Conservation (phyloP, 2,329 filamentous ascomycete genomes). For the Alternaria infectoria region DNA sequence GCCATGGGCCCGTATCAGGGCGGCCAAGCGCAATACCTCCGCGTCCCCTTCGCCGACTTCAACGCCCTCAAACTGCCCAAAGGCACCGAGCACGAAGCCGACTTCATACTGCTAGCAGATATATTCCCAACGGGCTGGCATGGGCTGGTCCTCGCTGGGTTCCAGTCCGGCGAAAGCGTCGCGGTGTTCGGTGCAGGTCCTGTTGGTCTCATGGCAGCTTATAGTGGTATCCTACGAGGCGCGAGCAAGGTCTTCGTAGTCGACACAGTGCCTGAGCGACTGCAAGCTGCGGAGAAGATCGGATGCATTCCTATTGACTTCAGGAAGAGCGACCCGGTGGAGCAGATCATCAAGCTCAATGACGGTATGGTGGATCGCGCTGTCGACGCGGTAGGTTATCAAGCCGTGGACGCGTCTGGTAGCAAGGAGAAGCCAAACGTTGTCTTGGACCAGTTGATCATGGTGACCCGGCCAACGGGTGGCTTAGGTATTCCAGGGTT, state of each 20-base stretch:
- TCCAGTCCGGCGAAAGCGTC: slow-evolving; percentile 66
- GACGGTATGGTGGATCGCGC: slow-evolving; percentile 68
- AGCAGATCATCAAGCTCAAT: slow-evolving; percentile 66
- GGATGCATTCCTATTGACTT: slow-evolving; percentile 68
- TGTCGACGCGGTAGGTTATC: slow-evolving; percentile 71
- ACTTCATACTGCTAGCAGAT: slow-evolving; percentile 62
- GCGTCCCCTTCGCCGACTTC: slow-evolving; percentile 71
- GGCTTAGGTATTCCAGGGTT: slow-evolving; percentile 67
- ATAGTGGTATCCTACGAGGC: slow-evolving; percentile 66
- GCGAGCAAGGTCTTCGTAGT: slow-evolving; percentile 68
- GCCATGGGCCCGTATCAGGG: slow-evolving; percentile 63
- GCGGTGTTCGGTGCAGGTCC: slow-evolving; percentile 68
- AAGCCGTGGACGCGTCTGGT: slow-evolving; percentile 62
- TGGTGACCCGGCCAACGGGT: slow-evolving; percentile 66
- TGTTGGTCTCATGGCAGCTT: slow-evolving; percentile 71
- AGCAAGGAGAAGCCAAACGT: slow-evolving; percentile 67
- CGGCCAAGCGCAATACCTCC: slow-evolving; percentile 68
- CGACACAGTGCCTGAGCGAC: slow-evolving; percentile 66
- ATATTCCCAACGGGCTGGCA: slow-evolving; percentile 63
- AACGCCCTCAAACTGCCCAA: slow-evolving; percentile 67
- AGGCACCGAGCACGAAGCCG: slow-evolving; percentile 66
- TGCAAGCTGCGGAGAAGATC: slow-evolving; percentile 66
- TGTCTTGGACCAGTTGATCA: slow-evolving; percentile 69
- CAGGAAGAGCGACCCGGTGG: slow-evolving; percentile 63
- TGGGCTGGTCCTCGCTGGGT: slow-evolving; percentile 63